Evolutionary conservation across 2,329 filamentous ascomycete genomes (phyloP).

Genomic region (Colletotrichum incanum): DNA sequence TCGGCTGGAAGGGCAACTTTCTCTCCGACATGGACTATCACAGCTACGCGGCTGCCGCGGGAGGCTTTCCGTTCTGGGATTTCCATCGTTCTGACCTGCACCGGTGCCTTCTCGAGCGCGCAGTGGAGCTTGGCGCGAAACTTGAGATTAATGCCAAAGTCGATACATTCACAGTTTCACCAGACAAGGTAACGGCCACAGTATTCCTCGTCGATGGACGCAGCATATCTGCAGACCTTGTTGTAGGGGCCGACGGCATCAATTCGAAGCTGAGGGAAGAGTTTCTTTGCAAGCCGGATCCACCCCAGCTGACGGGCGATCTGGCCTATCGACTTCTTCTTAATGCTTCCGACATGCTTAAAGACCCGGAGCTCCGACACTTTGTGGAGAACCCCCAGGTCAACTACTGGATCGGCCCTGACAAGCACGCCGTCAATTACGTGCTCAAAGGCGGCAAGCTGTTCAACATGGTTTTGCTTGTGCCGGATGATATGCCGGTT

Average conservation of each 20-base stretch:
- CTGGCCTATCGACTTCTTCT: conserved; percentile 50
- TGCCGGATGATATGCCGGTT: conserved; percentile 60
- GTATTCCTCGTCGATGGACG: conserved; percentile 46
- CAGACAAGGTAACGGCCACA: conserved; percentile 9
- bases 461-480: conserved; percentile 55
- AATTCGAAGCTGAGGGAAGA: conserved; percentile 49
- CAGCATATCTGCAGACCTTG: conserved; percentile 54
- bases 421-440: conserved; percentile 50
- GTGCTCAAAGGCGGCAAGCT: conserved; percentile 47
- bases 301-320: conserved; percentile 48
- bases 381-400: conserved; percentile 47
- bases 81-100: conserved; percentile 45
- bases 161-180: conserved; percentile 37
- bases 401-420: conserved; percentile 49
- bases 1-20: conserved; percentile 43
- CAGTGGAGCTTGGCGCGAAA: conserved; percentile 36
- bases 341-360: conserved; percentile 45
- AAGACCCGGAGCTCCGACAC: conserved; percentile 45
- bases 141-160: conserved; percentile 32
- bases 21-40: conserved; percentile 41
- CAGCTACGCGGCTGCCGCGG: conserved; percentile 36
- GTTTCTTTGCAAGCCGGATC: conserved; percentile 33
- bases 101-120: conserved; percentile 33
- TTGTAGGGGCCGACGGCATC: conserved; percentile 63
- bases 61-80: conserved; percentile 41